These are phyloP conservation scores for Mucor mucedo DNA, from an alignment of 371 early-diverging fungal genomes.

Conservation along the genomic window DNA sequence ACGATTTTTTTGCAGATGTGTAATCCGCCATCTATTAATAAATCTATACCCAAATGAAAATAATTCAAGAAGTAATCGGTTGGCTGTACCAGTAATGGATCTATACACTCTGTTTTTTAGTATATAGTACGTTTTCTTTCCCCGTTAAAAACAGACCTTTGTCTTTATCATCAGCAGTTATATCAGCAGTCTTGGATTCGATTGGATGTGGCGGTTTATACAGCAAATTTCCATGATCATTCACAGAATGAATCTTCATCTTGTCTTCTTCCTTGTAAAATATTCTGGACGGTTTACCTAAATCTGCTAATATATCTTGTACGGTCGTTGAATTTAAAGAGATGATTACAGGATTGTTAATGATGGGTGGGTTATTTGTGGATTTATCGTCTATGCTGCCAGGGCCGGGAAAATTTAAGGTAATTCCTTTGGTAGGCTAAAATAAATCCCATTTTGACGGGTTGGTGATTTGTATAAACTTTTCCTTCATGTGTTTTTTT, in stretches of 20 bases:
- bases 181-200: constrained; percentile 22
- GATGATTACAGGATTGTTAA: constrained; percentile 39
- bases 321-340: constrained; percentile 53
- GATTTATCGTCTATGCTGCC: constrained; percentile 24
- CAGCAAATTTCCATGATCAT: constrained; percentile 21
- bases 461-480: not conserved
- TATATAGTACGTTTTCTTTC: not conserved
- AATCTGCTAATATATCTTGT: constrained; percentile 75
- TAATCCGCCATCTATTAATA: constrained; percentile 70
- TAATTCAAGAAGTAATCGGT: constrained; percentile 76
- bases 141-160: constrained; percentile 26
- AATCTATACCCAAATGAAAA: constrained; percentile 75
- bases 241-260: constrained; percentile 71
- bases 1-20: constrained; percentile 78
- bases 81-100: constrained; percentile 31
- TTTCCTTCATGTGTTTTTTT: not conserved
- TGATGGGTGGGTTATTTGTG: constrained; percentile 15
- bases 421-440: constrained; percentile 46
- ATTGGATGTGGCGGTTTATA: constrained; percentile 12
- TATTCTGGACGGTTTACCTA: constrained; percentile 67
- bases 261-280: constrained; percentile 76
- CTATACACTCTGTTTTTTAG: not conserved
- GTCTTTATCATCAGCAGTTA: constrained; percentile 34
- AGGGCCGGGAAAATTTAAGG: constrained; percentile 42
- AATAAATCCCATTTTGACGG: not conserved